Base-by-base conservation (phyloP, 192 early-diverging fungal genomes). In the Backusella psychrophila region DNA sequence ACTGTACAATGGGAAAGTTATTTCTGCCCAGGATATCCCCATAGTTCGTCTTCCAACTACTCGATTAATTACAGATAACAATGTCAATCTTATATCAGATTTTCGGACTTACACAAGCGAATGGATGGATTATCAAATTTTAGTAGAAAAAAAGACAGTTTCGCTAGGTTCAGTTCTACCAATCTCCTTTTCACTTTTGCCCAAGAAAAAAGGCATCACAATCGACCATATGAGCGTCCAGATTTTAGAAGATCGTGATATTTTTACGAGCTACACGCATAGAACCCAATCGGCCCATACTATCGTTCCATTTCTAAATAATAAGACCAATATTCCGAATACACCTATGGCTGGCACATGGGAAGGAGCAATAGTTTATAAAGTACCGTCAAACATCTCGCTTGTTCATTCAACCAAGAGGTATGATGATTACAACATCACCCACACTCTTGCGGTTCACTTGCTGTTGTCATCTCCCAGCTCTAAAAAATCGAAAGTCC, bases 111-210 rank as follows among this genome's bases (percentile, higher is more conserved):
- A 29, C 23, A 42, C 15, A 49, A 42, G 19, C 19, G 29, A 36
- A 5, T 71, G 70, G 70, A 29, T 71, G 26, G 15, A 46, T 14
- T 71, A 71, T 7, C 70, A 71, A 31, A 71, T 71, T 26, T 12
- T 49, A 31, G 15, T 71, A 3, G 70, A 39, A 11, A 49, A 71
- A 49, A 71, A 71, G 21, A 41, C 70, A 14, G 41, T 71, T 31
- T 42, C 70, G 2, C 3, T 71, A 0, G 70, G 70, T 8, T 49
- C 70, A 6, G 23, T 35, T 31, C 31, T 71, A 17, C 70, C 70
- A 12, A 49, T 71, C 33, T 44, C 70, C 11, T 42, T 71, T 42
- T n/a, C 19, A 26, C 38, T 71, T 12, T 8, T 4, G 31, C 70
- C 70, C 17, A 71, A 36, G 11, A 33, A 15, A 26, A 15, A 6